A percentile compares a stretch with the other conserved stretches of the same genome.
Conservation (phyloP, 2,329 filamentous ascomycete genomes). For the Aspergillus phoenicis region DNA sequence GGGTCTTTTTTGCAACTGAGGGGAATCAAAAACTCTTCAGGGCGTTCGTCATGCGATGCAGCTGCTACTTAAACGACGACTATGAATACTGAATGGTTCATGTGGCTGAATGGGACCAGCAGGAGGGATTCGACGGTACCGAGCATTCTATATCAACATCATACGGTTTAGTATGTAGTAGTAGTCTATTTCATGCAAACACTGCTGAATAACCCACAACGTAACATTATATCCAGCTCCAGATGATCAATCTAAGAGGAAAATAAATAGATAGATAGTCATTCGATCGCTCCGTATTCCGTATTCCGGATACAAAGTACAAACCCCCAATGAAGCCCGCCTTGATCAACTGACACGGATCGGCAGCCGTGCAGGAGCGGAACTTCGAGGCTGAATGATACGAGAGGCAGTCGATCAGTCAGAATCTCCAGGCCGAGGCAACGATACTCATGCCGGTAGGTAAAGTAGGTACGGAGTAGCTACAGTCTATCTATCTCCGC, state of each 20-base stretch:
- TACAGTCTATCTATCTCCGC: background rate
- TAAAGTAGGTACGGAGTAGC: too few relatives aligned
- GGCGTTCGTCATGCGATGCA: background rate
- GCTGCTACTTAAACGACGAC: too few relatives aligned
- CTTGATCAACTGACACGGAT: constrained; percentile 7
- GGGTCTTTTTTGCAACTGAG: background rate
- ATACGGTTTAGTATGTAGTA: too few relatives aligned
- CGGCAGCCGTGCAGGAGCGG: constrained; percentile 5
- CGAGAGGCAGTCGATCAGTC: constrained; percentile 10
- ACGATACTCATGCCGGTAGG: background rate
- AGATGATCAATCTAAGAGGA: background rate
- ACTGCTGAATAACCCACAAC: too few relatives aligned
- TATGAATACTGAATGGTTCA: background rate
- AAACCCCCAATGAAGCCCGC: too few relatives aligned
- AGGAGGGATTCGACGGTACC: background rate
- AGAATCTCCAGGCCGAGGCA: background rate
- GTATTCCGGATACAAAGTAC: too few relatives aligned
- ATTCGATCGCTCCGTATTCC: too few relatives aligned
- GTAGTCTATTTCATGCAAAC: too few relatives aligned
- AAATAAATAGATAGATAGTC: background rate
- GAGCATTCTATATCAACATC: too few relatives aligned
- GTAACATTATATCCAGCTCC: background rate
- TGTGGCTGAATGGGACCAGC: background rate
- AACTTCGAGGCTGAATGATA: background rate
- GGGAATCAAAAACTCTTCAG: background rate